These are phyloP conservation scores for Suillus lakei DNA, from an alignment of 768 basidiomycete species.

Conservation along the genomic window DNA sequence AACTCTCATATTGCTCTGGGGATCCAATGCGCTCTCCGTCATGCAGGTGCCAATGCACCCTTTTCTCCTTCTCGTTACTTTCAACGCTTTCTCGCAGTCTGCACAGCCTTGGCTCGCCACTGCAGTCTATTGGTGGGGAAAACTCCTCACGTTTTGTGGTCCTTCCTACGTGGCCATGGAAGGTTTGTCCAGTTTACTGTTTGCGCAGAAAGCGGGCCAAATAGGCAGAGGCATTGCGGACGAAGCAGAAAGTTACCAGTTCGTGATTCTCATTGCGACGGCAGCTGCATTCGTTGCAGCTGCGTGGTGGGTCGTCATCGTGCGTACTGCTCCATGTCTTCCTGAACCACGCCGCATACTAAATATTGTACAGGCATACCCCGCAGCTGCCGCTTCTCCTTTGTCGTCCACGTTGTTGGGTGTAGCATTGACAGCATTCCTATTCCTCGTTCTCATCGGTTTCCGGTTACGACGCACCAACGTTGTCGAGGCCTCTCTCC, in stretches of 20 bases:
- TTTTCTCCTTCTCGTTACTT: slow-evolving; percentile 83
- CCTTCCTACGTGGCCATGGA: slow-evolving; percentile 84
- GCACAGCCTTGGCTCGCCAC: slow-evolving; percentile 60
- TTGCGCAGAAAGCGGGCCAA: slow-evolving; percentile 82
- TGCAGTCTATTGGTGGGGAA: slow-evolving; percentile 75
- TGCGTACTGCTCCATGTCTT: slow-evolving; percentile 42
- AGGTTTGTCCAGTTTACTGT: slow-evolving; percentile 81
- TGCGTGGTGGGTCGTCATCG: slow-evolving; percentile 86
- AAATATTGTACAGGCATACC: slow-evolving; percentile 62
- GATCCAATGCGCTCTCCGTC: slow-evolving; percentile 71
- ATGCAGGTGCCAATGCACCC: slow-evolving; percentile 88
- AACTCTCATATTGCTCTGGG: slow-evolving; percentile 73
- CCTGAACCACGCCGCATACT: not conserved
- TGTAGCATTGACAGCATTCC: slow-evolving; percentile 82
- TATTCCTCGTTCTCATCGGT: slow-evolving; percentile 92
- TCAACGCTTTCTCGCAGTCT: slow-evolving; percentile 79
- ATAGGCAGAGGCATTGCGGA: slow-evolving; percentile 72
- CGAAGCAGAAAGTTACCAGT: slow-evolving; percentile 78
- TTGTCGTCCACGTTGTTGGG: slow-evolving; percentile 90
- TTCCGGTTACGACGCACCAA: slow-evolving; percentile 89
- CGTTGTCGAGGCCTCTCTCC: slow-evolving; percentile 88
- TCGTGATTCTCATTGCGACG: slow-evolving; percentile 74
- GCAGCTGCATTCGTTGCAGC: slow-evolving; percentile 82
- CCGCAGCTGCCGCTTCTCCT: slow-evolving; percentile 81
- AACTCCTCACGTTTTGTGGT: slow-evolving; percentile 67